These are phyloP conservation scores for Rhytidhysteron rufulum DNA, from an alignment of 2,329 filamentous ascomycete species.

Conservation along the genomic window DNA sequence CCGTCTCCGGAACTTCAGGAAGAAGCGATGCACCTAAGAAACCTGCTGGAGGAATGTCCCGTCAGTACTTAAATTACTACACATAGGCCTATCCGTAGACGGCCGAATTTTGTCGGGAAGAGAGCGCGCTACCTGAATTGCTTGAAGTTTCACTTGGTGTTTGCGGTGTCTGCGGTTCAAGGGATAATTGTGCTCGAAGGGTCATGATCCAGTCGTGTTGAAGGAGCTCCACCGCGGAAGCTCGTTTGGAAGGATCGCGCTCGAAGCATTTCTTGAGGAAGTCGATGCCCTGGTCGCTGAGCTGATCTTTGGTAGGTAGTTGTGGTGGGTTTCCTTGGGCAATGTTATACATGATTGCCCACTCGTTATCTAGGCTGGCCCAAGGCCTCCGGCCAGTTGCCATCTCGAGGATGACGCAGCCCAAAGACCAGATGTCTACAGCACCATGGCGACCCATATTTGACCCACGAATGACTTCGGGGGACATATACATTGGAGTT, in stretches of 20 bases:
- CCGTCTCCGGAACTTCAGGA: too few species aligned
- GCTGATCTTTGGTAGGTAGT: slow-evolving; percentile 75
- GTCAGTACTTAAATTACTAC: too few species aligned
- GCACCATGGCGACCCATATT: slow-evolving; percentile 71
- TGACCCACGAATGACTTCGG: slow-evolving; percentile 90
- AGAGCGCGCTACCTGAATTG: slow-evolving; percentile 18
- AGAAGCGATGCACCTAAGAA: too few species aligned
- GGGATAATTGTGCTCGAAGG: slow-evolving; percentile 42
- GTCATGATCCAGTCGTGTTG: slow-evolving; percentile 84
- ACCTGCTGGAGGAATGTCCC: too few species aligned
- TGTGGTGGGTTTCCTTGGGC: slow-evolving; percentile 92
- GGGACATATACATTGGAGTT: slow-evolving; percentile 99
- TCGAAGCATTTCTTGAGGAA: slow-evolving; percentile 86
- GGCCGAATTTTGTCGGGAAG: slow-evolving; percentile 29
- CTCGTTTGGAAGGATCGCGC: slow-evolving; percentile 72
- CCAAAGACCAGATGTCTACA: slow-evolving; percentile 93
- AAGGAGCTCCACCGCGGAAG: slow-evolving; percentile 80
- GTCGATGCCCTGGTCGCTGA: slow-evolving; percentile 79
- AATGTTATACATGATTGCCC: slow-evolving; percentile 99
- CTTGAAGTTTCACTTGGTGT: slow-evolving; percentile 31
- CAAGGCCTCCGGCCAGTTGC: slow-evolving; percentile 90
- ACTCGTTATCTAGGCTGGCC: slow-evolving; percentile 96
- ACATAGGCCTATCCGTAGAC: slow-evolving; percentile 28
- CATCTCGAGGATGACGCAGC: slow-evolving; percentile 97
- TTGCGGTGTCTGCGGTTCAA: slow-evolving; percentile 46